These are phyloP conservation scores for Pseudocercospora crystallina DNA, from an alignment of 2,329 filamentous ascomycete genomes.

Conservation along the genomic window DNA sequence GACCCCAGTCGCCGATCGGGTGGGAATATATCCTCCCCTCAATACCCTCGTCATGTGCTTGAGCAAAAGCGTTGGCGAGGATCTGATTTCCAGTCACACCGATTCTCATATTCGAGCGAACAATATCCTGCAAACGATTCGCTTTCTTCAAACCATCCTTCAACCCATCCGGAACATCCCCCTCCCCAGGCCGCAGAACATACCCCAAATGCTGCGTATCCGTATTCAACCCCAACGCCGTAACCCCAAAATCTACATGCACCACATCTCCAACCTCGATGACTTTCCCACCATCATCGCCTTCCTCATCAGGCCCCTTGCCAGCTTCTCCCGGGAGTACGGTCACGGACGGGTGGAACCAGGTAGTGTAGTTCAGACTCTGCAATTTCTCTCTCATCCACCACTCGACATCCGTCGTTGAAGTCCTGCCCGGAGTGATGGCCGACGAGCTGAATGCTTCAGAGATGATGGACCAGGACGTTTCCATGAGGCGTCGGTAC, in stretches of 20 bases:
- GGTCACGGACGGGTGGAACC: constrained; percentile 23
- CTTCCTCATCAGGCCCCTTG: not conserved
- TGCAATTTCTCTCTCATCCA: constrained; percentile 24
- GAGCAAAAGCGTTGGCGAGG: constrained; percentile 7
- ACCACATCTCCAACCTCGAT: constrained; percentile 21
- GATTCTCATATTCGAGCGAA: constrained; percentile 16
- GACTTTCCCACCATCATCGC: not conserved
- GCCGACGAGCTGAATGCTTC: constrained; percentile 20
- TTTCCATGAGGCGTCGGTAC: constrained; percentile 23
- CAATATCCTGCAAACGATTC: constrained; percentile 23
- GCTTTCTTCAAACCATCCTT: constrained; percentile 15
- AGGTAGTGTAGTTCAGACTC: constrained; percentile 22
- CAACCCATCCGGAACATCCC: constrained; percentile 16
- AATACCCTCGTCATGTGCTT: constrained; percentile 13
- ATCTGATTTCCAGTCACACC: constrained; percentile 20
- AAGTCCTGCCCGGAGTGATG: constrained; percentile 17
- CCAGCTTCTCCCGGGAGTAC: constrained; percentile 8
- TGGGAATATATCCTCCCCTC: constrained; percentile 23
- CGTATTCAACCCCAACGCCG: constrained; percentile 23
- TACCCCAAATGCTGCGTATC: constrained; percentile 26
- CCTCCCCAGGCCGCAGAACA: constrained; percentile 15
- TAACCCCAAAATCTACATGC: constrained; percentile 24
- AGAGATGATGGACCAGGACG: constrained; percentile 20
- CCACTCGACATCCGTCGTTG: constrained; percentile 24
- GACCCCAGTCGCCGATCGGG: constrained; percentile 25